phyloP scores from a whole-genome alignment of 257 asterid genomes.

The Galeopsis tetrahit region DNA sequence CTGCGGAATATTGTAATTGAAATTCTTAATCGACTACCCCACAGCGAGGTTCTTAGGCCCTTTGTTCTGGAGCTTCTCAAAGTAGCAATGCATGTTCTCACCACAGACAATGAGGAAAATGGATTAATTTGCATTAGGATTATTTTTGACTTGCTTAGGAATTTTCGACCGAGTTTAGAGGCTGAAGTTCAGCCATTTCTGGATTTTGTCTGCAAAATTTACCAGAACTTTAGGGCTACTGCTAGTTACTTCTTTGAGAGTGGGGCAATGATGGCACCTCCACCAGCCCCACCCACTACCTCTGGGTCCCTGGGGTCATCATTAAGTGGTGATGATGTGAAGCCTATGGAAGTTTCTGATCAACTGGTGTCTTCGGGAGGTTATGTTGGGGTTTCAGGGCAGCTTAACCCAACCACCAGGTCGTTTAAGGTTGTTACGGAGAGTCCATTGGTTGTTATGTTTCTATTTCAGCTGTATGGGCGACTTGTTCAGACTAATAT shows the following conservation, averaged over 20 bases:
- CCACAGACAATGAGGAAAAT: conserved; percentile 90
- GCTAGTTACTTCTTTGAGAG: conserved; percentile 93
- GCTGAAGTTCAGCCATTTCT: conserved; percentile 97
- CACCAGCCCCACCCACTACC: conserved; percentile 65
- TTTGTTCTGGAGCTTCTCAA: conserved; percentile 94
- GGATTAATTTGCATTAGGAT: conserved; percentile 95
- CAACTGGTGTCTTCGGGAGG: conserved; percentile 68
- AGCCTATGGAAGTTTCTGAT: conserved; percentile 79
- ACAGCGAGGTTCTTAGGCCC: conserved; percentile 94
- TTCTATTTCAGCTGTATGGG: conserved; percentile 90
- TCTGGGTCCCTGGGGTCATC: conserved; percentile 66
- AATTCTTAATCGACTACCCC: conserved; percentile 97
- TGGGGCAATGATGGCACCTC: conserved; percentile 85
- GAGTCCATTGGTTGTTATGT: conserved; percentile 99
- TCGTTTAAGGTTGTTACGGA: conserved; percentile 97
- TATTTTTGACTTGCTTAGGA: conserved; percentile 94
- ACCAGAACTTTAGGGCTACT: conserved; percentile 90
- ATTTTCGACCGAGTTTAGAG: conserved; percentile 90
- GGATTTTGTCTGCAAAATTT: conserved; percentile 96
- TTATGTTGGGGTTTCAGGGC: conserved; percentile 69
- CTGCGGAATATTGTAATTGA: conserved; percentile 86
- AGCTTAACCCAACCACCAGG: conserved; percentile 96
- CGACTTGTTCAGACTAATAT: conserved; percentile 98
- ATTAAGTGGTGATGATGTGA: conserved; percentile 80
- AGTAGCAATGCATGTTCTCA: conserved; percentile 96